phyloP scores from a whole-genome alignment of 2,329 filamentous ascomycete genomes.

The Pseudodiploospora longispora region DNA sequence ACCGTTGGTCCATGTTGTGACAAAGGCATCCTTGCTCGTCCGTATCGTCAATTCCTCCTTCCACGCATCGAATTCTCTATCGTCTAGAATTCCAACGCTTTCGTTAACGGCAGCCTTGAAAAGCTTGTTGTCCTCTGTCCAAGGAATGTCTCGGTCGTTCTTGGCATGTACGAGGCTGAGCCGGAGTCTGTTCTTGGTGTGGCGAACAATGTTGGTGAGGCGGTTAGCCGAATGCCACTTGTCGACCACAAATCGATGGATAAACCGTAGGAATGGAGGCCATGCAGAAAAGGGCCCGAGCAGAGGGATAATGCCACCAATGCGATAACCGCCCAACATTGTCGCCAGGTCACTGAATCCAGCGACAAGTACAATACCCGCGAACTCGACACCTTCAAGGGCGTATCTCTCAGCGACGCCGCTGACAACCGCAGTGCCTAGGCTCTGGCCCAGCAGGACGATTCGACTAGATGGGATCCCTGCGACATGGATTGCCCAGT shows the following conservation, averaged over 20 bases:
- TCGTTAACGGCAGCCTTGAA: slow-evolving; percentile 53
- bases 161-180: slow-evolving; percentile 71
- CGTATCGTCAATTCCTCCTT: slow-evolving; percentile 38
- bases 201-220: slow-evolving; percentile 47
- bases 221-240: slow-evolving; percentile 69
- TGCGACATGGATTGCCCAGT: slow-evolving; percentile 60
- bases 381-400: slow-evolving; percentile 56
- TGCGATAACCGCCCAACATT: slow-evolving; percentile 68
- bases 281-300: slow-evolving; percentile 66
- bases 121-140: slow-evolving; percentile 56
- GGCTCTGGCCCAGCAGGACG: slow-evolving; percentile 74
- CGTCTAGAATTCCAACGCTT: slow-evolving; percentile 29
- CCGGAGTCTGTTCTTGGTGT: slow-evolving; percentile 47
- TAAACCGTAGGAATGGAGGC: slow-evolving; percentile 52
- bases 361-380: slow-evolving; percentile 70
- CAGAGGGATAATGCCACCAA: slow-evolving; percentile 70
- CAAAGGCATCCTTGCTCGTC: slow-evolving; percentile 39
- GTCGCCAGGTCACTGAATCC: slow-evolving; percentile 68
- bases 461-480: slow-evolving; percentile 63
- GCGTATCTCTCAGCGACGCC: slow-evolving; percentile 67
- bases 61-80: slow-evolving; percentile 31
- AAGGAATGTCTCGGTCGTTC: slow-evolving; percentile 78
- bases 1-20: slow-evolving; percentile 35
- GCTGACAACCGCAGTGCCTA: slow-evolving; percentile 77
- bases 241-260: slow-evolving; percentile 63